Conservation (phyloP, 2,329 filamentous ascomycete species). For the Metarhizium album region DNA sequence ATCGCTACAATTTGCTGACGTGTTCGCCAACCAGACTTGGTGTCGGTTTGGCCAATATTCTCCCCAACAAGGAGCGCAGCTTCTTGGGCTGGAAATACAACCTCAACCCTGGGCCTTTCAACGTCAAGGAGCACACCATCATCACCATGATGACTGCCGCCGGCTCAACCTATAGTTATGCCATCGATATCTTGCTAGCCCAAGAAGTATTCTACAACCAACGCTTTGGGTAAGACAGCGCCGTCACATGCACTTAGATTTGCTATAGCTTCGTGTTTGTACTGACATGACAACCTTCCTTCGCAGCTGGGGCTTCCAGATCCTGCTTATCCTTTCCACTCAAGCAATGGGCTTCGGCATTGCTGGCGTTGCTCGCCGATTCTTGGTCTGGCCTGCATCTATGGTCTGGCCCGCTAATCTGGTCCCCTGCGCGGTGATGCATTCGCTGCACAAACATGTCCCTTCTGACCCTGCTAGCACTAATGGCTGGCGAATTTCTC, state of each 20-base stretch:
- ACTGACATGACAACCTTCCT: neutral
- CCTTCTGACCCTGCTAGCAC: conserved; percentile 14
- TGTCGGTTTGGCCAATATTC: conserved; percentile 16
- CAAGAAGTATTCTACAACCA: conserved; percentile 36
- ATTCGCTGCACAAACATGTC: conserved; percentile 50
- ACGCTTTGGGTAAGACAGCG: conserved; percentile 25
- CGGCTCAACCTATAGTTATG: conserved; percentile 19
- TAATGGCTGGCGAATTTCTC: conserved; percentile 27
- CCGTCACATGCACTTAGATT: neutral
- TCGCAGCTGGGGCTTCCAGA: conserved; percentile 38
- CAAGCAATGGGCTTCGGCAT: conserved; percentile 52
- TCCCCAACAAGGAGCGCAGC: conserved; percentile 17
- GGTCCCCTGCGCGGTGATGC: conserved; percentile 49
- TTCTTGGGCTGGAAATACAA: conserved; percentile 18
- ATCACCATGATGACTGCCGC: conserved; percentile 30
- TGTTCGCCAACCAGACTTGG: conserved; percentile 9
- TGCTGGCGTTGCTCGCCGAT: conserved; percentile 45
- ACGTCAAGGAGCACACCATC: conserved; percentile 36
- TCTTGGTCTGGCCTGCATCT: conserved; percentile 46
- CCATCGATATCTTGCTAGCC: conserved; percentile 27
- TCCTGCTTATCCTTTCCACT: conserved; percentile 46
- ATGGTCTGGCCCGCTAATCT: conserved; percentile 53
- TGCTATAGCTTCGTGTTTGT: neutral
- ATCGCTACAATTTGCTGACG: neutral
- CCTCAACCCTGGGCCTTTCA: conserved; percentile 28